Evolutionary conservation across 495 filamentous ascomycete species (phyloP), one percentile per base, ranked within the genome.

Genomic region (Talaromyces thailandensis): DNA sequence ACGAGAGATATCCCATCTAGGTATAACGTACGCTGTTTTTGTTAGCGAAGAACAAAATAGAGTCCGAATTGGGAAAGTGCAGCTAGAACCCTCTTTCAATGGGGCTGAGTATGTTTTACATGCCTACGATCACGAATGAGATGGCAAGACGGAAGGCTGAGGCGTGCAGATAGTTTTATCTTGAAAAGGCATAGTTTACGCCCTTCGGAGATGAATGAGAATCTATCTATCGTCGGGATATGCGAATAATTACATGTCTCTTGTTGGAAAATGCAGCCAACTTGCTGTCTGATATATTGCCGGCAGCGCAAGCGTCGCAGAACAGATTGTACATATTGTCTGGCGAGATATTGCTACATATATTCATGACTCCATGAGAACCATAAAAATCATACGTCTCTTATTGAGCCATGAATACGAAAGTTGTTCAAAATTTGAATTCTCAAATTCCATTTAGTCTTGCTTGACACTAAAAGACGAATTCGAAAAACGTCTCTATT

Each of bases 171-270:
- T 2, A 29, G 8, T 56, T 12, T 31, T 8, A 25, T 56, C 53
- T 28, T 31, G 18, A 31, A 56, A 16, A 56, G 53, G 53, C 53
- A 25, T 56, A n/a, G 53, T 56, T 56, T 56, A 56, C 53, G 53
- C 53, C 12, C 35, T 56, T 31, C 25, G 1, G 12, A 28, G 14
- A 31, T 56, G 53, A 31, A 31, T 31, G 28, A 56, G 28, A 6
- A 26, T n/a, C 7, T 12, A 31, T 26, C 16, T 25, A 21, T 28
- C 31, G 29, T 14, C 6, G 53, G 53, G 9, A 56, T 56, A 56
- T 25, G 53, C 53, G 24, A 31, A 4, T 56, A 29, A 2, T 56
- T 28, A 25, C 28, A 18, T 16, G 16, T 31, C 24, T 56, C 25
- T 12, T 9, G 25, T 31, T n/a, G 11, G 2, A 56, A 31, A 56